Percentiles rank a stretch among this genome's conserved stretches.
Evolutionary conservation across 2,329 filamentous ascomycete genomes (phyloP).

Genomic region (Apiospora arundinis): DNA sequence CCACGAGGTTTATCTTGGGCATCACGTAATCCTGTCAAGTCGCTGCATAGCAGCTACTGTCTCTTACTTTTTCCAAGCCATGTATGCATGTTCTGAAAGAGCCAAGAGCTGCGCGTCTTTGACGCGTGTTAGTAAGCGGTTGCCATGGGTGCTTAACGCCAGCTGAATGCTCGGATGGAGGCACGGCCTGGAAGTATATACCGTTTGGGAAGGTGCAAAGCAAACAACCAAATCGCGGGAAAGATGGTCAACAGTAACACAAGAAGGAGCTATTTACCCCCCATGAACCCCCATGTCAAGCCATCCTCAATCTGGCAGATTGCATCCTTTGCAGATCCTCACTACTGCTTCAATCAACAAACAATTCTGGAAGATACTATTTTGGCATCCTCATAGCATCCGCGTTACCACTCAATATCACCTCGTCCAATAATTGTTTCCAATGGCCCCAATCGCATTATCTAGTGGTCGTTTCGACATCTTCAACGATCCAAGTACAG

Average conservation of each 20-base stretch:
- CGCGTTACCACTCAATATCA: not conserved
- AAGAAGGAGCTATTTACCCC: constrained; percentile 9
- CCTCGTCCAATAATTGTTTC: not conserved
- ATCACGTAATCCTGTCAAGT: not conserved
- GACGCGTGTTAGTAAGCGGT: constrained; percentile 26
- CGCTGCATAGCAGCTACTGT: not conserved
- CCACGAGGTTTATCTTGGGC: not conserved
- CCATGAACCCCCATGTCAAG: not conserved
- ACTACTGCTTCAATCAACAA: not conserved
- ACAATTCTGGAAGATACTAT: not conserved
- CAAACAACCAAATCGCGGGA: not conserved
- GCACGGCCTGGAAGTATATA: constrained; percentile 3
- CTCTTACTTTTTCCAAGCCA: no score
- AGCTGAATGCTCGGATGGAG: constrained; percentile 5
- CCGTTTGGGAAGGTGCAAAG: not conserved
- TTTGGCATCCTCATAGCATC: constrained; percentile 9
- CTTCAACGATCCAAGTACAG: constrained; percentile 34
- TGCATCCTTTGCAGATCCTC: not conserved
- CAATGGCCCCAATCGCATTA: constrained; percentile 27
- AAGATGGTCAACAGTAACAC: not conserved
- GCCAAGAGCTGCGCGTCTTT: constrained; percentile 14
- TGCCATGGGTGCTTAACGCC: constrained; percentile 20
- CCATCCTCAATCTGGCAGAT: not conserved
- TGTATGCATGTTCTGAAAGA: not conserved
- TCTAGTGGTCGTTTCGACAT: constrained; percentile 34